Evolutionary conservation across 495 filamentous ascomycete genomes (phyloP), one percentile per base, ranked within the genome.

Genomic region (Neurospora sp.): DNA sequence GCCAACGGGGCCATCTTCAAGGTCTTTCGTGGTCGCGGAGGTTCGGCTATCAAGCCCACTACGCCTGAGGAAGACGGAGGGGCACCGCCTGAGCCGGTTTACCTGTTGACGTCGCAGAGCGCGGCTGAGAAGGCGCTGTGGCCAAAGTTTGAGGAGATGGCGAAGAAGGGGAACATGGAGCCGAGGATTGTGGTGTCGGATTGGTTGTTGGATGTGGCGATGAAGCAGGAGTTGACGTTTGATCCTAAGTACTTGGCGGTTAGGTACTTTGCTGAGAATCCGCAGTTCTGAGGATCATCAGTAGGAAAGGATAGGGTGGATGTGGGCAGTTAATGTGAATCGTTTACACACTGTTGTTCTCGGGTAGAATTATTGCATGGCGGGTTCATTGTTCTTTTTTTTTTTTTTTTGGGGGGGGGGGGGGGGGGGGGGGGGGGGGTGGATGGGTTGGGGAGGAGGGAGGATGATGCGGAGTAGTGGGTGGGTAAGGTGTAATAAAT

Each of bases 121-220:
- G 74, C 87, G 31, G 87, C 88, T 6, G 94, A 98, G 75, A 88
- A 85, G 76, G 88, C 86, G 74, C 81, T 97, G 59, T 98, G 94
- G 95, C 83, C 85, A 8, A 88, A 87, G 72, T 98, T 98, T 81
- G 85, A 90, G 72, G 88, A 92, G 73, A 88, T 95, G 87, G 94
- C 92, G 9, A 80, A 83, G 70, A 89, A 88, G 44, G 88, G 90
- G 20, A 88, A 91, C 74, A 92, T 92, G 84, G 86, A 88, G 44
- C 90, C 93, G 10, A 85, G 90, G 38, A 90, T 99, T 70, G 93
- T 97, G 18, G 87, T 85, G 23, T 86, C 90, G 23, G 94, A 98
- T 77, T 99, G 96, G 96, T 79, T 98, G 76, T 82, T 98, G 76
- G 91, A 94, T 73, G 89, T 93, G 74, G 93, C 93, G 5, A 94